Conservation (phyloP, 495 filamentous ascomycete species). For the Glarea lozoyensis region DNA sequence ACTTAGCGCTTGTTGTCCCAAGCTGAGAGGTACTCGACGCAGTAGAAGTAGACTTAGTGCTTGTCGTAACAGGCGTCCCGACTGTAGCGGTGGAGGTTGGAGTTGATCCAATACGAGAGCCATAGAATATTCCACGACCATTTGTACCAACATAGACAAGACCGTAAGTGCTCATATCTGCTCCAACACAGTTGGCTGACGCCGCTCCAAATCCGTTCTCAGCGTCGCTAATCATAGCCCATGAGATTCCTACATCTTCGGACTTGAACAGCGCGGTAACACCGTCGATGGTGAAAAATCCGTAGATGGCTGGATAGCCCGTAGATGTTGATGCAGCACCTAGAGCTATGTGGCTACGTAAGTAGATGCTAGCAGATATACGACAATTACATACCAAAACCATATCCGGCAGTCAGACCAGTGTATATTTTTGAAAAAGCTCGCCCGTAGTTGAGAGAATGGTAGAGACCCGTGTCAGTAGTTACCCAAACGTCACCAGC, state of each 20-base stretch:
- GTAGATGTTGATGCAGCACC: slow-evolving; percentile 1
- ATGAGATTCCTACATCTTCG: slow-evolving; percentile 35
- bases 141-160: slow-evolving; percentile 52
- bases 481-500: slow-evolving; percentile 45
- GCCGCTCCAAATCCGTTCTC: slow-evolving; percentile 43
- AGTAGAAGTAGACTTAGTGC: slow-evolving; percentile 3
- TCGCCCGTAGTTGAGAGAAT: slow-evolving; percentile 37
- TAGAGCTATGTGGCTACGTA: not conserved
- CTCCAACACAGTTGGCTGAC: slow-evolving; percentile 33
- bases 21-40: no score
- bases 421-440: slow-evolving; percentile 30
- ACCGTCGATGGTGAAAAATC: slow-evolving; percentile 8
- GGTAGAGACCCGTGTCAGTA: slow-evolving; percentile 44
- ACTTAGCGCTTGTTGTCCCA: no score
- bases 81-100: slow-evolving; percentile 3
- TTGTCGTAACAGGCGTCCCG: not conserved
- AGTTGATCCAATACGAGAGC: slow-evolving; percentile 6
- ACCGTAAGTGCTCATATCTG: slow-evolving; percentile 38
- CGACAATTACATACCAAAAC: not conserved
- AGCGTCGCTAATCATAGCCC: slow-evolving; percentile 44
- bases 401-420: not conserved
- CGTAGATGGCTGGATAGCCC: slow-evolving; percentile 9
- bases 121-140: slow-evolving; percentile 48
- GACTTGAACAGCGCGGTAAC: slow-evolving; percentile 35
- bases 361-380: not conserved